Conservation (phyloP, 805 yeast genomes). For the Candida nonsorbophila region DNA sequence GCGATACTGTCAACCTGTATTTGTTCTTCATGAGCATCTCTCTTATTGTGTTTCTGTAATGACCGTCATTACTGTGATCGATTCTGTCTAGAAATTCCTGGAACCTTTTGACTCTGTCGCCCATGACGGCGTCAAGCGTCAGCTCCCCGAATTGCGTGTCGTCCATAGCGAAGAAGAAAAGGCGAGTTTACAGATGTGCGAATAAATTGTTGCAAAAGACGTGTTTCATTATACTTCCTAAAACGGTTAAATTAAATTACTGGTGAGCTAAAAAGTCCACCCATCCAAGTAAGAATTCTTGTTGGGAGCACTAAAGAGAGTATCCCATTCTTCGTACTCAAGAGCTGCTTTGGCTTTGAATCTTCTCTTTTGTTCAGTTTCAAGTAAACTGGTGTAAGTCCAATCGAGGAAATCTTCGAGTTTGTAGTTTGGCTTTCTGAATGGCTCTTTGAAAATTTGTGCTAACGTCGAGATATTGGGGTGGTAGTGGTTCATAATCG, state of each 20-base stretch:
- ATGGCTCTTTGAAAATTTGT: conserved; percentile 82
- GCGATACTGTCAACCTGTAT: conserved; percentile 63
- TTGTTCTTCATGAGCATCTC: conserved; percentile 65
- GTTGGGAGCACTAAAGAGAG: conserved; percentile 18
- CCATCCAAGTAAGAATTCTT: conserved; percentile 19
- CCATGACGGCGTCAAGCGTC: conserved; percentile 44
- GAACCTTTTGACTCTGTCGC: conserved; percentile 83
- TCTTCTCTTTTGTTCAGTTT: conserved; percentile 57
- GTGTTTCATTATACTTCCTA: conserved; percentile 23
- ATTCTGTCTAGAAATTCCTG: conserved; percentile 74
- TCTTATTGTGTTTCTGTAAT: conserved; percentile 66
- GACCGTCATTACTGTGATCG: conserved; percentile 46
- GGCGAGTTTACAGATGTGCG: conserved; percentile 1
- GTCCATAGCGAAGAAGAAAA: not conserved
- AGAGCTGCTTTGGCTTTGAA: conserved; percentile 71
- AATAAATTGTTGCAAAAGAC: conserved; percentile 9
- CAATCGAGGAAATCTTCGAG: conserved; percentile 94
- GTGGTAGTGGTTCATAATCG: conserved; percentile 80
- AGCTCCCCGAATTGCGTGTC: conserved; percentile 18
- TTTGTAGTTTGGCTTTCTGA: conserved; percentile 78
- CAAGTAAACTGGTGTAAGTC: conserved; percentile 64
- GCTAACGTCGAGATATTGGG: conserved; percentile 94
- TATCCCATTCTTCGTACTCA: conserved; percentile 59
- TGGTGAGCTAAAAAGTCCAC: conserved; percentile 17
- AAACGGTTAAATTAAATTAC: conserved; percentile 14